Base-by-base conservation (phyloP, 768 basidiomycete genomes). In the Tubosaeta sp. region DNA sequence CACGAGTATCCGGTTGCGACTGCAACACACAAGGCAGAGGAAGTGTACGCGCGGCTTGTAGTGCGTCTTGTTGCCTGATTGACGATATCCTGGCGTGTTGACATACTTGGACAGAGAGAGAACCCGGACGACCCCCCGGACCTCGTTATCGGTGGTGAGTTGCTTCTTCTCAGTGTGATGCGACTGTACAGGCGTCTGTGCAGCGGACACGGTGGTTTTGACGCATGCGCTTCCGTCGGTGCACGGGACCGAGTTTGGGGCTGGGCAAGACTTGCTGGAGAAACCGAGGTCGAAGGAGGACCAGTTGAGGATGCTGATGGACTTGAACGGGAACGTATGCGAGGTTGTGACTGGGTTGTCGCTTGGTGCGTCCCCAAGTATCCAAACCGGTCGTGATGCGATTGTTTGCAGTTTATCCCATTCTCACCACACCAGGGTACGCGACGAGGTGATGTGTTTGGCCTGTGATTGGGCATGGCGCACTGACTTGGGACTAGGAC, bases 131-230 rank as follows among this genome's bases (percentile, higher is more conserved):
- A 90, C 59, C 73, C 84, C 0, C 86, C 89, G 0, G 88, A 91
- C 68, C 75, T 93, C 13, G 89, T 93, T 31, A 90, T 91, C 52
- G 82, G 79, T 32, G 87, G 88, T 85, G 46, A 52, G 74, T 47
- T 25, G 19, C 22, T 32, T 49, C 33, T 9, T 43, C 27, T 25
- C 19, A 16, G 17, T 19, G 16, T 14, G 14, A 43, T 26, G 4
- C 9, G 14, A 27, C 13, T 42, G 41, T 42, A n/a, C 42, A 9
- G 51, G 27, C 16, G 29, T 9, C 4, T 39, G 4, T 1, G 39
- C 65, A 93, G 97, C 95, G 57, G 97, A 99, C 67, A 98, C 97
- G 0, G 85, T 99, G 13, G 93, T 98, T n/a, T 74, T 99, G 38
- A 87, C 85, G 5, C 88, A 88, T 59, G 77, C 80, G 1, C 75